Percentiles rank a stretch among this genome's conserved stretches.
Conservation (phyloP, 148 eudicot species). For the Vaccinium myrtillus region DNA sequence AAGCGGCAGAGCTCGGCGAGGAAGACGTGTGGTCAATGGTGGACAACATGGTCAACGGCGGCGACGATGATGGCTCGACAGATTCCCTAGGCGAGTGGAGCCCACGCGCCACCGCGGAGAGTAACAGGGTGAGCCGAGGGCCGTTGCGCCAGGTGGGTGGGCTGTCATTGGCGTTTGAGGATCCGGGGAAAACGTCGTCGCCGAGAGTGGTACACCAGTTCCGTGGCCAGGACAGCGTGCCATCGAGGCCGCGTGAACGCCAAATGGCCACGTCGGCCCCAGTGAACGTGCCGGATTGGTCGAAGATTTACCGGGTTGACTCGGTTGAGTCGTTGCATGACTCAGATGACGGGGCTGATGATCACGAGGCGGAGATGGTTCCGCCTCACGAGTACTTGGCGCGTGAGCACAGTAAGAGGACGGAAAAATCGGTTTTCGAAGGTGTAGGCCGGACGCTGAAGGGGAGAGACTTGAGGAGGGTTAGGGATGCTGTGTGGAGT, state of each 20-base stretch:
- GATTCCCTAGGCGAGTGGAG: slow-evolving; percentile 35
- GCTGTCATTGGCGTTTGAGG: slow-evolving; percentile 74
- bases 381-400: slow-evolving; percentile 95
- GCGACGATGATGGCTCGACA: background rate
- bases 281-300: slow-evolving; percentile 89
- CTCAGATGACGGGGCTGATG: slow-evolving; percentile 60
- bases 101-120: slow-evolving; percentile 42
- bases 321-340: slow-evolving; percentile 76
- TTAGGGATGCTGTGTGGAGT: slow-evolving; percentile 91
- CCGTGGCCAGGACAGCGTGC: slow-evolving; percentile 32
- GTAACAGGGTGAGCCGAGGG: slow-evolving; percentile 23
- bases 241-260: slow-evolving; percentile 39
- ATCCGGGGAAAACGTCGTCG: slow-evolving; percentile 36
- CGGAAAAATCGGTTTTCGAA: slow-evolving; percentile 71
- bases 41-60: slow-evolving; percentile 31
- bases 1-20: slow-evolving; percentile 53
- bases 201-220: slow-evolving; percentile 69
- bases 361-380: slow-evolving; percentile 42
- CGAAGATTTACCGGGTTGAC: slow-evolving; percentile 71
- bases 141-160: slow-evolving; percentile 38
- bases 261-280: slow-evolving; percentile 86
- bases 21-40: slow-evolving; percentile 80
- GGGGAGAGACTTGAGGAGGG: slow-evolving; percentile 91
- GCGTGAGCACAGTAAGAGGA: slow-evolving; percentile 41
- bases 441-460: slow-evolving; percentile 90